phyloP scores from a whole-genome alignment of 2,329 filamentous ascomycete species.

The Raffaelea ambrosiae region DNA sequence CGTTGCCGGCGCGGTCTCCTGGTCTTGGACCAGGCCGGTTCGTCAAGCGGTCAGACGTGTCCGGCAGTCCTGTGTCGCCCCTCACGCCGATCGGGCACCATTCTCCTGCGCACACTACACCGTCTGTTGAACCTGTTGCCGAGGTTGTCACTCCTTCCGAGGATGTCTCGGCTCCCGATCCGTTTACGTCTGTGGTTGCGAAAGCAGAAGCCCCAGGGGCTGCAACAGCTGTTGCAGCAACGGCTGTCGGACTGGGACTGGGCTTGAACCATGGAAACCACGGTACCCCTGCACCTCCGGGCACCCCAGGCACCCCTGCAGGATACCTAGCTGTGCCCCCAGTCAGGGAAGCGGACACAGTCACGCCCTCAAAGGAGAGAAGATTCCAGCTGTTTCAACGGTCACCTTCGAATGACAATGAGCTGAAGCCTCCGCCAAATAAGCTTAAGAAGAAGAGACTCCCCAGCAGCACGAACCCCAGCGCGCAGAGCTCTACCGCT shows the following conservation, averaged over 20 bases:
- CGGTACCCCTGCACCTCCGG: not conserved
- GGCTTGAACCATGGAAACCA: not conserved
- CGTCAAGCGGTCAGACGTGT: constrained; percentile 27
- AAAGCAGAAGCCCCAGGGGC: not conserved
- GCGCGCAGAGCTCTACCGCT: constrained; percentile 81
- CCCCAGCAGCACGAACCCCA: constrained; percentile 69
- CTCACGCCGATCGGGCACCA: constrained; percentile 26
- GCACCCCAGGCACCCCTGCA: not conserved
- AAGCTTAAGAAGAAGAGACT: constrained; percentile 84
- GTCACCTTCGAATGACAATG: constrained; percentile 53
- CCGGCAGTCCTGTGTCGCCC: constrained; percentile 21
- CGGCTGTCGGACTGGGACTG: not conserved
- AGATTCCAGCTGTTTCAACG: constrained; percentile 63
- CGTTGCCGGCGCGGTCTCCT: constrained; percentile 80
- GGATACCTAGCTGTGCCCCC: not conserved
- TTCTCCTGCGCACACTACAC: constrained; percentile 39
- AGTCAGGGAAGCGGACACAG: not conserved
- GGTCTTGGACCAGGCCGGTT: constrained; percentile 61
- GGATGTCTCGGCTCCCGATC: constrained; percentile 10
- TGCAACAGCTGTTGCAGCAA: not conserved
- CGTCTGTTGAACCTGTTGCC: constrained; percentile 30
- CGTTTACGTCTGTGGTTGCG: not conserved
- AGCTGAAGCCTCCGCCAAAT: constrained; percentile 65
- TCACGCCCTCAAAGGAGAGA: constrained; percentile 55
- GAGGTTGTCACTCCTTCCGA: constrained; percentile 24